Conservation (phyloP, 176 grass and related monocot species). For the bread wheat (Triticum aestivum) region IWGSC_CS_RefSeq_v2.1 NC_057805.1:501458573-501459072, state of each 20-base stretch:
- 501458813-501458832: neutral
- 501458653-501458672: constrained; percentile 67
- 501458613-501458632: constrained; percentile 91
- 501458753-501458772: neutral
- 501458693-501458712: constrained; percentile 98
- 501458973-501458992: constrained; percentile 88
- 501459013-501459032: constrained; percentile 95
- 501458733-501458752: constrained; percentile 61
- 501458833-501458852: constrained; percentile 63
- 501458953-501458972: constrained; percentile 80
- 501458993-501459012: constrained; percentile 82
- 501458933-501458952: constrained; percentile 63
- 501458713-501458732: constrained; percentile 69
- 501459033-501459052: constrained; percentile 73
- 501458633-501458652: constrained; percentile 92
- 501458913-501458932: constrained; percentile 82
- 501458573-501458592: constrained; percentile 87
- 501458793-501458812: neutral
- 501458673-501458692: constrained; percentile 53
- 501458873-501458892: constrained; percentile 76
- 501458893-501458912: constrained; percentile 93
- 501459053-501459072: neutral
- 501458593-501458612: constrained; percentile 93
- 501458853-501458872: constrained; percentile 81
- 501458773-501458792: neutral